Evolutionary conservation across 2,329 filamentous ascomycete species (phyloP).

Genomic region (Diaporthe eres): DNA sequence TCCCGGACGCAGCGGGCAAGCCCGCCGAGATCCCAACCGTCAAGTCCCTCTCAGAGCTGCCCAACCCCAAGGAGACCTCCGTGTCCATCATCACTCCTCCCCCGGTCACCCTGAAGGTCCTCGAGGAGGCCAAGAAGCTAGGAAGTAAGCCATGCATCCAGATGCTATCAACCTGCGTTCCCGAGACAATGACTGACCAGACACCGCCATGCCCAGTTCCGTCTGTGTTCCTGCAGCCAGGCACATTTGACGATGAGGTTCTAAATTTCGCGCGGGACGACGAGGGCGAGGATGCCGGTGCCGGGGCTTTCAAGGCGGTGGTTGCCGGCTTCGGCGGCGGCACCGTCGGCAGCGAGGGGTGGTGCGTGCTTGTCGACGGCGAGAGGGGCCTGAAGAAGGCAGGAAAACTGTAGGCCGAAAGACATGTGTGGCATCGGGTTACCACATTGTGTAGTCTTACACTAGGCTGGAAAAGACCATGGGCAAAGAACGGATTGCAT

Average conservation of each 20-base stretch:
- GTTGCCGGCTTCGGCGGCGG: slow-evolving; percentile 75
- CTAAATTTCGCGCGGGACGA: slow-evolving; percentile 74
- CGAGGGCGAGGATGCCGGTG: slow-evolving; percentile 57
- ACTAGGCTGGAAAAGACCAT: neutral
- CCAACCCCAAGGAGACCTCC: slow-evolving; percentile 77
- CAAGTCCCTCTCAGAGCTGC: slow-evolving; percentile 74
- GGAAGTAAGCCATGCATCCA: slow-evolving; percentile 56
- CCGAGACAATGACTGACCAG: neutral
- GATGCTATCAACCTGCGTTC: neutral
- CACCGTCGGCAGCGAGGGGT: slow-evolving; percentile 75
- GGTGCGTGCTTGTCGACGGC: slow-evolving; percentile 91
- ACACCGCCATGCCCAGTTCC: slow-evolving; percentile 59
- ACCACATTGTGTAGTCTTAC: neutral
- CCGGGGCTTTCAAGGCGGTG: slow-evolving; percentile 73
- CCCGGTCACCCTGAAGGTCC: slow-evolving; percentile 77
- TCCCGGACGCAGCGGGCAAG: slow-evolving; percentile 51
- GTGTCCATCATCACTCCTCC: slow-evolving; percentile 93
- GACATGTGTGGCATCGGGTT: neutral
- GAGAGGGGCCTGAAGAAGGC: slow-evolving; percentile 72
- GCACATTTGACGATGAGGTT: slow-evolving; percentile 84
- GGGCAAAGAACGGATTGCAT: neutral
- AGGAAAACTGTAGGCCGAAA: slow-evolving; percentile 60
- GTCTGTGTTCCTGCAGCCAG: slow-evolving; percentile 91
- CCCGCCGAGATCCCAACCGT: slow-evolving; percentile 71
- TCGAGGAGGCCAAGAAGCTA: slow-evolving; percentile 82